These are phyloP conservation scores for Phytophthora sansomeana DNA, from an alignment of 352 stramenopile species.

Conservation along the genomic window DNA sequence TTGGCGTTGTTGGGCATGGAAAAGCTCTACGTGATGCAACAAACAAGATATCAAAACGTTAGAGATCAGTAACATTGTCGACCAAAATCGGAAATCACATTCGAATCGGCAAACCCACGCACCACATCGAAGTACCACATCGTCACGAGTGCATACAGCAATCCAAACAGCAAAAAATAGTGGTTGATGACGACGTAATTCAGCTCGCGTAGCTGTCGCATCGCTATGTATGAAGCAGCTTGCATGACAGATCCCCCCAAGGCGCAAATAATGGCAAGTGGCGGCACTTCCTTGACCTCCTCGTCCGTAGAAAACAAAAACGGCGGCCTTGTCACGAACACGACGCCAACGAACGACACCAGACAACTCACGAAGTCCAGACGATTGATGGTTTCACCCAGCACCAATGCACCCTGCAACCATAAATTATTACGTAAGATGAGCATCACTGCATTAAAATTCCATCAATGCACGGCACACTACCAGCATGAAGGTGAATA, in stretches of 20 bases:
- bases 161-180: conserved; percentile 50
- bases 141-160: conserved; percentile 34
- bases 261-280: conserved; percentile 48
- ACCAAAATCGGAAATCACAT: not conserved
- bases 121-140: conserved; percentile 46
- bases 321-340: conserved; percentile 68
- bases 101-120: conserved; percentile 9
- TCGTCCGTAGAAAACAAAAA: conserved; percentile 50
- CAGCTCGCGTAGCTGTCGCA: conserved; percentile 59
- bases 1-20: conserved; percentile 35
- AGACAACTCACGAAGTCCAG: conserved; percentile 56
- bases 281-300: conserved; percentile 22
- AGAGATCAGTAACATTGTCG: too few relatives aligned
- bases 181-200: conserved; percentile 48
- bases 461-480: conserved; percentile 6
- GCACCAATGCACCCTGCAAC: conserved; percentile 48
- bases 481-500: conserved; percentile 76
- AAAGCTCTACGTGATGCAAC: conserved; percentile 34
- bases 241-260: conserved; percentile 56
- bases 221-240: conserved; percentile 60
- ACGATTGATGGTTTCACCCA: conserved; percentile 55
- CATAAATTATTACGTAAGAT: conserved; percentile 38
- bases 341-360: conserved; percentile 64
- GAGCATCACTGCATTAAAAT: not conserved
- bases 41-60: not conserved